Evolutionary conservation across 768 basidiomycete species (phyloP), one percentile per base, ranked within the genome.

Genomic region (Boletales sp.): DNA sequence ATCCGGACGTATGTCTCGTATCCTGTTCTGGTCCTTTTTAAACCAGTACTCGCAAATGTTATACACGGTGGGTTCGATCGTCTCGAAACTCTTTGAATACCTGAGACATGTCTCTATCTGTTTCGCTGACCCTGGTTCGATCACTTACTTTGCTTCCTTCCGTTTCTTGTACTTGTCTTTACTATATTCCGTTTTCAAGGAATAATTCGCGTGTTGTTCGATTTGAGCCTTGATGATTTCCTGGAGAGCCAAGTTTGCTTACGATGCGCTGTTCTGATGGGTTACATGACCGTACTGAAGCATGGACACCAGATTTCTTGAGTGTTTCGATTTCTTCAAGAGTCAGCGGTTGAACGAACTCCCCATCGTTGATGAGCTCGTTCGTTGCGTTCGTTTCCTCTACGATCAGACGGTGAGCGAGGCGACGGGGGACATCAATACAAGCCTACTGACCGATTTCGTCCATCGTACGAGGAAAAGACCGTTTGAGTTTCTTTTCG

Each of bases 361-460:
- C 79, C 3, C 84, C 87, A 53, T 95, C 94, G 59, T 89, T 87
- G 19, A 99, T 99, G 4, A 93, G 78, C 62, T 99, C 94, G 60
- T 99, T 99, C 4, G 94, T 99, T 2, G 94, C 95, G 45, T 89
- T 87, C 12, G 94, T 97, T 61, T 97, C 95, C 83, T 94, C 95
- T 95, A 58, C 10, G 34, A 34, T 15, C 10, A 9, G 14, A 45
- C 29, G 15, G 15, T 66, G 10, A 52, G 35, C 18, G 24, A 27
- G 43, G 46, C 10, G 8, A 47, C 27, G 43, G 12, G 35, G 7
- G 48, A 46, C 13, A 48, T 17, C 29, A 24, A 27, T 6, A 6
- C 24, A 27, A 7, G 51, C 34, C 46, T 48, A 57, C 59, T 42
- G 68, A 91, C 93, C 91, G 58, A 94, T 77, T 70, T 94, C 92